A percentile compares a stretch with the other conserved stretches of the same genome.
These are phyloP conservation scores for Kurtzmaniella fragi DNA, from an alignment of 805 yeast species.

Conservation along the genomic window DNA sequence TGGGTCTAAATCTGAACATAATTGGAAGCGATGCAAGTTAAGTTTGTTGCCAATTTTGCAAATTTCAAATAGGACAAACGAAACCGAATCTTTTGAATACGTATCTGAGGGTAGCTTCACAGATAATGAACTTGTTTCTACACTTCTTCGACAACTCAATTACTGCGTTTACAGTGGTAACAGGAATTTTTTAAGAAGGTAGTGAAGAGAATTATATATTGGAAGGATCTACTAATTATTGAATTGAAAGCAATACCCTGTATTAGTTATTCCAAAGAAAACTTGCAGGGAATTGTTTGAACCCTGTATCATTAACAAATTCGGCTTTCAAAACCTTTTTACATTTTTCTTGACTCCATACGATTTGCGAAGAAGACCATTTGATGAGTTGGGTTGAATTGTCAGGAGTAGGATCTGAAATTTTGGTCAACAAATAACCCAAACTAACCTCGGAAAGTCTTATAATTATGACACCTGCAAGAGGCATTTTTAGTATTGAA, in stretches of 20 bases:
- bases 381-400: constrained; percentile 17
- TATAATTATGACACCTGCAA: constrained; percentile 41
- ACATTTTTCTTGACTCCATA: constrained; percentile 23
- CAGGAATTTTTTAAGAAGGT: constrained; percentile 17
- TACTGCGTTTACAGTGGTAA: constrained; percentile 37
- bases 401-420: constrained; percentile 42
- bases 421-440: constrained; percentile 50
- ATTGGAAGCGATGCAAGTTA: constrained; percentile 33
- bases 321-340: constrained; percentile 15
- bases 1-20: constrained; percentile 26
- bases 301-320: constrained; percentile 18
- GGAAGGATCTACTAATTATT: no score
- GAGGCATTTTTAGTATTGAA: constrained; percentile 36
- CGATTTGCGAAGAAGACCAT: constrained; percentile 28
- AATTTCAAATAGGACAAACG: constrained; percentile 27
- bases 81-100: constrained; percentile 25
- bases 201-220: no score
- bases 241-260: no score
- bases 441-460: constrained; percentile 51
- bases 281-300: constrained; percentile 20
- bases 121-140: constrained; percentile 8
- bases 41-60: constrained; percentile 33
- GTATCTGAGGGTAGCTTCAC: constrained; percentile 7
- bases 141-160: constrained; percentile 18
- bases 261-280: constrained; percentile 9